These are phyloP conservation scores for Agarophyton chilense DNA, from an alignment of 23 red algal species.

Conservation along the genomic window DNA sequence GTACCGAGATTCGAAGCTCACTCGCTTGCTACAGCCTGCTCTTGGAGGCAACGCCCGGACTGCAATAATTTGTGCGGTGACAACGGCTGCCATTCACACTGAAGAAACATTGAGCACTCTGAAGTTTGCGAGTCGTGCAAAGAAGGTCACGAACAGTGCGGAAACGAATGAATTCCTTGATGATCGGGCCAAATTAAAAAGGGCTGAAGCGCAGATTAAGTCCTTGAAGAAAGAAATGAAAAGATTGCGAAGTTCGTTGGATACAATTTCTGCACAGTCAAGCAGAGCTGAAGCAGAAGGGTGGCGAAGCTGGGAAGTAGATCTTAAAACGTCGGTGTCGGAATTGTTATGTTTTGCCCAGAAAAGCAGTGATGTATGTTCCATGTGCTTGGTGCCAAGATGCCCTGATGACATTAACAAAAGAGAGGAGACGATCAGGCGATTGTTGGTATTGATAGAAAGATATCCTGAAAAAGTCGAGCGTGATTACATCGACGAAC, in stretches of 20 bases:
- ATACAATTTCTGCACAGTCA: not conserved
- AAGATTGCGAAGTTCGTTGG: not conserved
- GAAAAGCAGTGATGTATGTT: not conserved
- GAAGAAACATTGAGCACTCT: slow-evolving; percentile 89
- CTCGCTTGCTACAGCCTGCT: slow-evolving; percentile 81
- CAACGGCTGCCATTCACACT: slow-evolving; percentile 58
- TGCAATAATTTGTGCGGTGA: slow-evolving; percentile 69
- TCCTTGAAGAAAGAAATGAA: slow-evolving; percentile 20
- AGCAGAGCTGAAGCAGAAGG: not conserved
- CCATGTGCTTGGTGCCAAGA: not conserved
- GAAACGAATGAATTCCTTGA: slow-evolving; percentile 80
- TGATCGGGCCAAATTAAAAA: slow-evolving; percentile 67
- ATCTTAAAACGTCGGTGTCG: not conserved
- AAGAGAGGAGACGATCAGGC: not conserved
- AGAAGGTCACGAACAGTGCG: slow-evolving; percentile 71
- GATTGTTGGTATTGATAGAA: not conserved
- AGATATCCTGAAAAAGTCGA: not conserved
- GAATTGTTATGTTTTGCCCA: not conserved
- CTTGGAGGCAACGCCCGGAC: slow-evolving; percentile 91
- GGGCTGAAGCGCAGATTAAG: slow-evolving; percentile 15
- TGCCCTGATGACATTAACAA: no score
- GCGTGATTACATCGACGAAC: not conserved
- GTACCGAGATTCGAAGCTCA: slow-evolving; percentile 95
- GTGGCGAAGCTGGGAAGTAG: not conserved
- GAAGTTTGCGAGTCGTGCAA: slow-evolving; percentile 86